These are phyloP conservation scores for Hirschfeldia incana DNA, from an alignment of 345 rosid species.

Conservation along the genomic window DNA sequence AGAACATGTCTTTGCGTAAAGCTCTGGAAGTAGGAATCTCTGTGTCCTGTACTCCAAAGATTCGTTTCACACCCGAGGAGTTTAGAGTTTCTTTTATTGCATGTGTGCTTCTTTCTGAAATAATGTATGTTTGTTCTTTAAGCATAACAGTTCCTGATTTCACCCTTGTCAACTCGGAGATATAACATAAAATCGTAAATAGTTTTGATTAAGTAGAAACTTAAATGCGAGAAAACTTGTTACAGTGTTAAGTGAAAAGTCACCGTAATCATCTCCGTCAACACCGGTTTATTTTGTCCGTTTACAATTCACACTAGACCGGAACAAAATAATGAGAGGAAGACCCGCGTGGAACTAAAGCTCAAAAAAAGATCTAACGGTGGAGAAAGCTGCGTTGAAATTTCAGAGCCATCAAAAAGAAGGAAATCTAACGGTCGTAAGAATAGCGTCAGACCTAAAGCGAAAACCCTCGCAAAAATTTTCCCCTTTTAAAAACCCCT, in stretches of 20 bases:
- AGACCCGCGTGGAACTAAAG: slow-evolving; percentile 4
- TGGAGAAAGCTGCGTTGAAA: slow-evolving; percentile 15
- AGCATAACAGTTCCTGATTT: background rate
- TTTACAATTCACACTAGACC: too few relatives aligned
- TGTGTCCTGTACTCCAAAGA: background rate
- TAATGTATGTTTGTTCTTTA: background rate
- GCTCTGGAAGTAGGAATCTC: slow-evolving; percentile 75
- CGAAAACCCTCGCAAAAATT: slow-evolving; percentile 28
- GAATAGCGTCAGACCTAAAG: slow-evolving; percentile 48
- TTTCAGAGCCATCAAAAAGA: background rate
- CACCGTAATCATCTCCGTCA: background rate
- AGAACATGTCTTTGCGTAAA: slow-evolving; percentile 98
- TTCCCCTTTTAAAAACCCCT: slow-evolving; percentile 23
- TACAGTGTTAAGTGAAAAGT: background rate
- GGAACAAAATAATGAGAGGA: background rate
- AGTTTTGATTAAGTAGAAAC: background rate
- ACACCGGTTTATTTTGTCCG: background rate
- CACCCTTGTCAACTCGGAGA: background rate
- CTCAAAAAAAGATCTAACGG: slow-evolving; percentile 44
- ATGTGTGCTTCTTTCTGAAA: background rate
- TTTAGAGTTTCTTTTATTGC: background rate
- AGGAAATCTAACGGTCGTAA: slow-evolving; percentile 45
- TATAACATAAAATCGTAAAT: too few relatives aligned
- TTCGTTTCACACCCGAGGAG: background rate
- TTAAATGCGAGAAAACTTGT: background rate